Evolutionary conservation across 805 yeast species (phyloP).

Genomic region (Wickerhamomyces canadensis): DNA sequence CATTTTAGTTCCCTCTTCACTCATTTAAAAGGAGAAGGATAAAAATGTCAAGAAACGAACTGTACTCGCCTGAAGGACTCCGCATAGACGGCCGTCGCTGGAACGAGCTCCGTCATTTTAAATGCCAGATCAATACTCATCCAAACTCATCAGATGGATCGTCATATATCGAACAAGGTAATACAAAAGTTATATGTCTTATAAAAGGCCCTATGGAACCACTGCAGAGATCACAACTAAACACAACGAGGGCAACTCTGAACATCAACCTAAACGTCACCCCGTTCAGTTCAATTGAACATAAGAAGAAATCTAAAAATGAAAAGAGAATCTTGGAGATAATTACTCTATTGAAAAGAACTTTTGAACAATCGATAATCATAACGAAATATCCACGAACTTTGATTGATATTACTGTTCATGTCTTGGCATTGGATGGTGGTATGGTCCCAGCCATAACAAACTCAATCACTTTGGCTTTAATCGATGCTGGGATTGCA

Average conservation of each 20-base stretch:
- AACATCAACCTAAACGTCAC: constrained; percentile 67
- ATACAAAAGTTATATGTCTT: constrained; percentile 78
- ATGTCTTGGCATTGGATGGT: constrained; percentile 87
- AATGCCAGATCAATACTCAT: constrained; percentile 81
- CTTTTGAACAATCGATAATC: constrained; percentile 71
- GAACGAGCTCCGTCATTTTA: constrained; percentile 84
- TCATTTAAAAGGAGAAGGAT: too few species aligned
- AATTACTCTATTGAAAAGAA: constrained; percentile 58
- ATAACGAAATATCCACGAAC: constrained; percentile 78
- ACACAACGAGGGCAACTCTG: constrained; percentile 48
- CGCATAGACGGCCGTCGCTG: constrained; percentile 91
- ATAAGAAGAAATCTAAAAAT: constrained; percentile 61
- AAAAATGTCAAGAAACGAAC: constrained; percentile 62
- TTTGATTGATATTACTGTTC: constrained; percentile 64
- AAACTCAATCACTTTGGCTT: constrained; percentile 83
- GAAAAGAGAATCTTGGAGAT: constrained; percentile 70
- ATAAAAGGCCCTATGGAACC: constrained; percentile 93
- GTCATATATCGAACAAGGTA: constrained; percentile 87
- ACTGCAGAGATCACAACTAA: constrained; percentile 42
- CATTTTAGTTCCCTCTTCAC: too few species aligned
- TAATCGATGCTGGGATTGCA: constrained; percentile 92
- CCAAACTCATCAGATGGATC: constrained; percentile 89
- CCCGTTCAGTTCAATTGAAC: constrained; percentile 72
- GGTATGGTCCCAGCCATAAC: constrained; percentile 74
- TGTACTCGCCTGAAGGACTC: constrained; percentile 93